phyloP scores from a whole-genome alignment of 2,329 filamentous ascomycete genomes.

The Scedosporium minutisporum region DNA sequence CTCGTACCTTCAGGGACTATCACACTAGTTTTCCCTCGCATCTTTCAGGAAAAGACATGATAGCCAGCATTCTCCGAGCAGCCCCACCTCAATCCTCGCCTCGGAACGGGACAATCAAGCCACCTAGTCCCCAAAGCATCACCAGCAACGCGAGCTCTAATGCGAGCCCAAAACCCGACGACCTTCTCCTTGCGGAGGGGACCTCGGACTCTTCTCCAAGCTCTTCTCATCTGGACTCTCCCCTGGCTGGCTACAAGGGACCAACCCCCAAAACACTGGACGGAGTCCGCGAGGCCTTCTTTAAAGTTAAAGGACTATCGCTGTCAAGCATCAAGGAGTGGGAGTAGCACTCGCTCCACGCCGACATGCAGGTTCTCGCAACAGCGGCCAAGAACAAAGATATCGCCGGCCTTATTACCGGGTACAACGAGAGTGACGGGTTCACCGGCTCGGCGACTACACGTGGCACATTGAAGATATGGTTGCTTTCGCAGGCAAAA shows the following conservation, averaged over 20 bases:
- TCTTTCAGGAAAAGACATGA: neutral
- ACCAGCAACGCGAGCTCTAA: neutral
- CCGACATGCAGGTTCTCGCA: constrained; percentile 2
- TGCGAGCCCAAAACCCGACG: neutral
- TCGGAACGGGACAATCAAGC: neutral
- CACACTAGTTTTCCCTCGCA: neutral
- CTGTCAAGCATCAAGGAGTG: constrained; percentile 4
- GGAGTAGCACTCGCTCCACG: constrained; percentile 3
- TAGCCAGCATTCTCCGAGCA: neutral
- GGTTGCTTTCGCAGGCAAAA: constrained; percentile 6
- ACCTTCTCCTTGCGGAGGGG: neutral
- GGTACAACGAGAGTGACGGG: constrained; percentile 1
- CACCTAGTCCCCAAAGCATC: neutral
- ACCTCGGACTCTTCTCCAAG: neutral
- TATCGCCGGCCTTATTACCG: neutral
- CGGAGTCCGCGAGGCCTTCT: constrained; percentile 5
- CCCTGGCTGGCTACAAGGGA: neutral
- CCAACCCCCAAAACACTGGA: constrained; percentile 3
- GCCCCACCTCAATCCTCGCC: neutral
- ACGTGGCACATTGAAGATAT: constrained; percentile 4
- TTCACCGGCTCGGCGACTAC: constrained; percentile 1
- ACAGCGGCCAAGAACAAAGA: neutral
- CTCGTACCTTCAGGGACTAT: neutral
- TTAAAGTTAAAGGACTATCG: neutral
- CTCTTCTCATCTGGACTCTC: neutral